These are phyloP conservation scores for Plasmopara muralis DNA, from an alignment of 352 stramenopile genomes.

Conservation along the genomic window DNA sequence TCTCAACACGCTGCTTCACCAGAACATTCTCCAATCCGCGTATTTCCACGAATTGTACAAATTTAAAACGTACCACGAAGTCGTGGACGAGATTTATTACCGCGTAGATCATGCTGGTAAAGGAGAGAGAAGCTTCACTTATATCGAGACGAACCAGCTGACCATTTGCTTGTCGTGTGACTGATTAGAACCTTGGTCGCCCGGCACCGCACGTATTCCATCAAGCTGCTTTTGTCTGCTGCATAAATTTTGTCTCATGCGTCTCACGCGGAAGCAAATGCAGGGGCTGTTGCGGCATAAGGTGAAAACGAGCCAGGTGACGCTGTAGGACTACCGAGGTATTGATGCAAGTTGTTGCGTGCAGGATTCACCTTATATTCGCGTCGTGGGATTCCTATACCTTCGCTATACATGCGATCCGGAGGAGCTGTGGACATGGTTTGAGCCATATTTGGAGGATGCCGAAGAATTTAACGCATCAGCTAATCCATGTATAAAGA, in stretches of 20 bases:
- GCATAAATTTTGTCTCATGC: constrained; percentile 95
- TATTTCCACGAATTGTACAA: constrained; percentile 95
- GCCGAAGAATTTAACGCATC: constrained; percentile 88
- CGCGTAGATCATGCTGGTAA: constrained; percentile 73
- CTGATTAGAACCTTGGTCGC: constrained; percentile 83
- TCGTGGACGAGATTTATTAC: constrained; percentile 92
- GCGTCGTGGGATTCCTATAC: constrained; percentile 96
- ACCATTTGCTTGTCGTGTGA: not conserved
- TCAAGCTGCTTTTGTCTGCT: constrained; percentile 96
- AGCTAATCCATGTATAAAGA: constrained; percentile 72
- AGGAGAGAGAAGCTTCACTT: too few relatives aligned
- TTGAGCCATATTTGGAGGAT: constrained; percentile 94
- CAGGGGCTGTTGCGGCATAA: constrained; percentile 88
- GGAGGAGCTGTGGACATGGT: constrained; percentile 91
- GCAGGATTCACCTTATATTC: constrained; percentile 94
- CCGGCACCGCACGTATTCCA: constrained; percentile 85
- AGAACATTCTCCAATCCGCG: constrained; percentile 92
- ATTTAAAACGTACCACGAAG: constrained; percentile 93
- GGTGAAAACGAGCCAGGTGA: constrained; percentile 19
- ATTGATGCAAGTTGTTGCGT: too few relatives aligned
- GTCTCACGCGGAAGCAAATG: constrained; percentile 95
- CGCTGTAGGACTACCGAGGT: too few relatives aligned
- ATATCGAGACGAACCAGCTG: constrained; percentile 1
- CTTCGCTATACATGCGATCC: constrained; percentile 94
- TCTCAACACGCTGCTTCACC: constrained; percentile 92